Evolutionary conservation across 352 stramenopile species (phyloP), one percentile per base, ranked within the genome.

Genomic region (Phytophthora capsici): DNA sequence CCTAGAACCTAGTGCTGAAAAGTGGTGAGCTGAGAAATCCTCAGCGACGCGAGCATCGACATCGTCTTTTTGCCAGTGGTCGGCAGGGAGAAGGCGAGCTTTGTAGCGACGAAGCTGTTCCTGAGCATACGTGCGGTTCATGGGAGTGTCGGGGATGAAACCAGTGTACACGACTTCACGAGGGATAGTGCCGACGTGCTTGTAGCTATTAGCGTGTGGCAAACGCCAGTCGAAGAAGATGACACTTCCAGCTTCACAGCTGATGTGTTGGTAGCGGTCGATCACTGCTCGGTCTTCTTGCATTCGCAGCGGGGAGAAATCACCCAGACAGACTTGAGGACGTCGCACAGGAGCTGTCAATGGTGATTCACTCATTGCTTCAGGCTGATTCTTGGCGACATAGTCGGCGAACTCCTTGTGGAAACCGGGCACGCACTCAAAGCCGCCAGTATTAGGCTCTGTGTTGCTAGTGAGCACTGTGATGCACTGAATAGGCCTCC

Each of bases 401-500:
- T 95, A 96, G 16, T 57, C 40, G 4, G 74, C 50, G 58, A 97
- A 97, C 57, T 94, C 82, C 36, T 83, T 91, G 75, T 97, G 90
- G 67, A 96, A 97, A 9, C 89, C 89, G 1, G 71, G 78, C 0
- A 93, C 88, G 41, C 78, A 88, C 71, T 97, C 90, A 64, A 97
- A 97, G 12, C 89, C 90, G 26, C 89, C 88, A 0, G 87, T 94
- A 57, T 91, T 86, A 5, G 73, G 53, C 34, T 83, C 69, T 14
- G 71, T 60, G 53, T 90, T 93, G 74, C 71, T 70, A 0, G 88
- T 96, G 16, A 97, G 76, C 54, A 91, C 80, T 0, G 91, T 87
- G 67, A 97, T 94, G 65, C 86, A 93, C 70, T 97, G 88, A 66
- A 97, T 96, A 14, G 89, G 89, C 20, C 90, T 76, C 89, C 90